These are phyloP conservation scores for Coniochaeta pulveracea DNA, from an alignment of 2,329 filamentous ascomycete genomes.

Conservation along the genomic window DNA sequence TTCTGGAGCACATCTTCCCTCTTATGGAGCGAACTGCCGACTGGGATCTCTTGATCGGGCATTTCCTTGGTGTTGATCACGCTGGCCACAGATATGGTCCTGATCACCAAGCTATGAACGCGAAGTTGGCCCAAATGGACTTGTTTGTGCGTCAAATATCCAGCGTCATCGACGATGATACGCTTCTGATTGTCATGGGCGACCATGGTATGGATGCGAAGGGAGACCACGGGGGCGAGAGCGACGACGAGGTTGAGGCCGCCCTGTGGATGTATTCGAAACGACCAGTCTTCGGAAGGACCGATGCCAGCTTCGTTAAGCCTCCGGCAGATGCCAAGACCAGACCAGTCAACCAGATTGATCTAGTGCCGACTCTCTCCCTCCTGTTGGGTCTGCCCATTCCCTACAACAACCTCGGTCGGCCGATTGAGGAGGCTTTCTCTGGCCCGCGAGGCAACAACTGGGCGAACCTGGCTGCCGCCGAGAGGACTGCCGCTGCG, in stretches of 20 bases:
- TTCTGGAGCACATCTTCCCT: slow-evolving; percentile 82
- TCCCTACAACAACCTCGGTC: slow-evolving; percentile 90
- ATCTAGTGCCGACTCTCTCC: slow-evolving; percentile 84
- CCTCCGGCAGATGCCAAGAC: slow-evolving; percentile 66
- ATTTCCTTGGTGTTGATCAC: slow-evolving; percentile 92
- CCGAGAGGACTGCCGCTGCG: slow-evolving; percentile 66
- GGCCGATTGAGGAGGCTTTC: slow-evolving; percentile 91
- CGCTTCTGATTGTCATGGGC: slow-evolving; percentile 91
- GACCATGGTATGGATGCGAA: slow-evolving; percentile 98
- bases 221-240: slow-evolving; percentile 96
- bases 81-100: slow-evolving; percentile 94
- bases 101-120: slow-evolving; percentile 81
- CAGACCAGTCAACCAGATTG: slow-evolving; percentile 73
- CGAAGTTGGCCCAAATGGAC: slow-evolving; percentile 90
- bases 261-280: slow-evolving; percentile 99
- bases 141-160: slow-evolving; percentile 62
- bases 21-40: slow-evolving; percentile 58
- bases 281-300: slow-evolving; percentile 71
- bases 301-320: slow-evolving; percentile 41
- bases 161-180: slow-evolving; percentile 66
- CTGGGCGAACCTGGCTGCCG: slow-evolving; percentile 66
- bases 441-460: slow-evolving; percentile 55
- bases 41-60: slow-evolving; percentile 93
- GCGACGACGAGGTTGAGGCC: slow-evolving; percentile 88
- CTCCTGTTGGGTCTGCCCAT: slow-evolving; percentile 84